A percentile compares a stretch with the other conserved stretches of the same genome.
These are phyloP conservation scores for Fraxinus dipetala DNA, from an alignment of 305 asterid species.

Conservation along the genomic window DNA sequence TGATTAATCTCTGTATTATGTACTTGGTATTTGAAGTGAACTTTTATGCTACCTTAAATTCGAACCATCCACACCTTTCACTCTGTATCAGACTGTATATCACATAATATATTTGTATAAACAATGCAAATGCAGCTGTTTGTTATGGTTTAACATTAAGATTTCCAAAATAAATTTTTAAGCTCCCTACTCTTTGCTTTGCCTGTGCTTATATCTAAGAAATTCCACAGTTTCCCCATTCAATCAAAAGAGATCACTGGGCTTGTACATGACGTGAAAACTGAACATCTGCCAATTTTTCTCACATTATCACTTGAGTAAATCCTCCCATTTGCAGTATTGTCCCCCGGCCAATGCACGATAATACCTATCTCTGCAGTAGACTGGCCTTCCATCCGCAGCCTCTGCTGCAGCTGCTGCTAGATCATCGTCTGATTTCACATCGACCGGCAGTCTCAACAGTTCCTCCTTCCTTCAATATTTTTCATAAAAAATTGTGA, in stretches of 20 bases:
- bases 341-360: slow-evolving; percentile 74
- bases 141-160: background rate
- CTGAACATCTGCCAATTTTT: slow-evolving; percentile 4
- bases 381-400: slow-evolving; percentile 82
- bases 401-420: slow-evolving; percentile 94
- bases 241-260: slow-evolving; percentile 16
- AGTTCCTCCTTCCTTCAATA: slow-evolving; percentile 68
- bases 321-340: slow-evolving; percentile 73
- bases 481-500: slow-evolving; percentile 8
- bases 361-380: slow-evolving; percentile 68
- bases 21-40: background rate
- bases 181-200: slow-evolving; percentile 17
- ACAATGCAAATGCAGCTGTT: background rate
- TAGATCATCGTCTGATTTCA: slow-evolving; percentile 64
- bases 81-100: background rate
- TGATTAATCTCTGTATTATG: background rate
- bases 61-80: background rate
- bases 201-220: background rate
- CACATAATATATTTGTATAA: background rate
- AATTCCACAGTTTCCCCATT: slow-evolving; percentile 7
- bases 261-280: slow-evolving; percentile 25
- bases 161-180: background rate
- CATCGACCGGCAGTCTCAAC: slow-evolving; percentile 64
- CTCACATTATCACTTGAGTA: slow-evolving; percentile 34
- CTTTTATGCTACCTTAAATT: background rate